These are phyloP conservation scores for Megacollybia marginata DNA, from an alignment of 768 basidiomycete genomes.

Conservation along the genomic window DNA sequence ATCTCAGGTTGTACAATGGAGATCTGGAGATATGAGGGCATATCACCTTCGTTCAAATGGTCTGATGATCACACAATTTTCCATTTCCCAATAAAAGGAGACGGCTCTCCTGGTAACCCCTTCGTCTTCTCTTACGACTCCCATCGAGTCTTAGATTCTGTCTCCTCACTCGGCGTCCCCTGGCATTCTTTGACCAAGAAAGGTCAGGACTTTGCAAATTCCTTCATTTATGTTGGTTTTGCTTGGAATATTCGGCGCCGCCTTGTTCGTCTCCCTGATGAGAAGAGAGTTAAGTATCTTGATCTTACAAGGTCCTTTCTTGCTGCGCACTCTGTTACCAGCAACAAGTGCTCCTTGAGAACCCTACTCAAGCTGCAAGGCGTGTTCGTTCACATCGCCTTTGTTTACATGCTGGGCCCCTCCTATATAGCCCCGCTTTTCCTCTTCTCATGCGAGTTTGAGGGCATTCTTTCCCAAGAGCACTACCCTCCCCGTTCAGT, in stretches of 20 bases:
- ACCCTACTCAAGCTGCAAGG: constrained; percentile 8
- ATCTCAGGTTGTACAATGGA: no score
- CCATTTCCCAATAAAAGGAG: neutral
- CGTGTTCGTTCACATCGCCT: neutral
- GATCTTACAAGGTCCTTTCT: no score
- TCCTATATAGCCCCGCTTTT: constrained; percentile 20
- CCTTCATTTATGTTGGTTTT: constrained; percentile 21
- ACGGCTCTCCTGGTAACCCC: neutral
- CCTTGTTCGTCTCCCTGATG: constrained; percentile 16
- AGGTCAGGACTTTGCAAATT: constrained; percentile 12
- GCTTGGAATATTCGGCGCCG: constrained; percentile 16
- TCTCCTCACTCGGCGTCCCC: neutral
- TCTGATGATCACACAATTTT: constrained; percentile 11
- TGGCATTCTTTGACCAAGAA: constrained; percentile 11
- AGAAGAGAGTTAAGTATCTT: constrained; percentile 19
- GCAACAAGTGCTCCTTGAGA: neutral
- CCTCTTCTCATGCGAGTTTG: constrained; percentile 17
- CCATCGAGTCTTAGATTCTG: no score
- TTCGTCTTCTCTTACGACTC: neutral
- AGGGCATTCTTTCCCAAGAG: constrained; percentile 6
- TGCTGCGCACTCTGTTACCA: constrained; percentile 9
- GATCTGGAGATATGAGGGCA: no score
- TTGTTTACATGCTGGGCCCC: constrained; percentile 20
- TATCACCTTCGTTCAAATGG: constrained; percentile 11
- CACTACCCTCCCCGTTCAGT: no score